These are phyloP conservation scores for Diaporthe sp. DNA, from an alignment of 2,329 filamentous ascomycete species.

Conservation along the genomic window DNA sequence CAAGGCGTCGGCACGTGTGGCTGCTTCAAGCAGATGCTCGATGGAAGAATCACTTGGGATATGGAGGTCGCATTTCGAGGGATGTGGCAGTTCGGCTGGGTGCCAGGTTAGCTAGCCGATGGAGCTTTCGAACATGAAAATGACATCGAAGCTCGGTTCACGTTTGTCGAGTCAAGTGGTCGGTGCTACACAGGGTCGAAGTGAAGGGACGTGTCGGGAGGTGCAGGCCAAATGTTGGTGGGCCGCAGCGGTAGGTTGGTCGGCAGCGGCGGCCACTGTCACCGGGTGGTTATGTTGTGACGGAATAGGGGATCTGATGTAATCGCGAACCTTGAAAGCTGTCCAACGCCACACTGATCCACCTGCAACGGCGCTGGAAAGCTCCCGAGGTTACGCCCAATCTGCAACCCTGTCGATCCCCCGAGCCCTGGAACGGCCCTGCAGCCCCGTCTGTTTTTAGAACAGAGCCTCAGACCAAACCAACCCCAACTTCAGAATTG, in stretches of 20 bases:
- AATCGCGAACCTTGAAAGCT: conserved; percentile 24
- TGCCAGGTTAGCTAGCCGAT: conserved; percentile 8
- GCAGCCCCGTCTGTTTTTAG: conserved; percentile 16
- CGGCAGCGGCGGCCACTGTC: conserved; percentile 18
- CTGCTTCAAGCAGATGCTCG: conserved; percentile 18
- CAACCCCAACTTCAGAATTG: not conserved
- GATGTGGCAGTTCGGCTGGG: not conserved
- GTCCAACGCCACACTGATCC: conserved; percentile 28
- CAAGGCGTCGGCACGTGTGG: conserved; percentile 9
- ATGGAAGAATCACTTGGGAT: not conserved
- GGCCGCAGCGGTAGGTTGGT: not conserved
- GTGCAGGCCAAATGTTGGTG: conserved; percentile 3
- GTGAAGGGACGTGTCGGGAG: not conserved
- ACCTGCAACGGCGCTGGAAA: conserved; percentile 23
- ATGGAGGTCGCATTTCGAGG: conserved; percentile 10
- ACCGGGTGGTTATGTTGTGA: not conserved
- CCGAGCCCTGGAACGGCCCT: conserved; percentile 8
- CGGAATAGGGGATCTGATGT: conserved; percentile 31
- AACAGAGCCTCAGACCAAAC: conserved; percentile 6
- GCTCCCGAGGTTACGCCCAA: conserved; percentile 36
- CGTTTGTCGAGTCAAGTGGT: not conserved
- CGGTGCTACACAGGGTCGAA: not conserved
- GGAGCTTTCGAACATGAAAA: not conserved
- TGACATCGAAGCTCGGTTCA: not conserved
- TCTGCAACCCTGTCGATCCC: conserved; percentile 31